Base-by-base conservation (phyloP, 306 rosid species). In the Potentilla sterilis region DNA sequence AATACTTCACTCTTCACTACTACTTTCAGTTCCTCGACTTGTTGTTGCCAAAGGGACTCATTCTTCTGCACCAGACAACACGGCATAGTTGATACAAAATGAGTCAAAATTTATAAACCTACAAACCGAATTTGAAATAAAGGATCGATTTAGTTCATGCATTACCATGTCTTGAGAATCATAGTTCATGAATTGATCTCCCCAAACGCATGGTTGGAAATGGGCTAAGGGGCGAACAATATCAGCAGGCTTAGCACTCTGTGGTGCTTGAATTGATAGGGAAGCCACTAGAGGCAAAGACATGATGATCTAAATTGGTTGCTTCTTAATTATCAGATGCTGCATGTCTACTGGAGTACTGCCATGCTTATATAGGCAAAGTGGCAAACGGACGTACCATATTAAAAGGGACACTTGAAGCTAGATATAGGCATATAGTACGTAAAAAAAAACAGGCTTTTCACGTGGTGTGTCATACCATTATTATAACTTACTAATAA, bases 1-100 rank as follows among this genome's bases (percentile, higher is more conserved):
- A 81, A 70, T 55, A 77, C 38, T 47, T 37, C 46, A 15, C 14
- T 70, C 55, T 43, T 86, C 76, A 86, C 79, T 34, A 57, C 72
- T 38, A 69, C 77, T 46, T 79, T 84, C 65, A 78, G 22, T 22
- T 57, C 70, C 65, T 80, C 42, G 46, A 67, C 28, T 21, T 64
- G 71, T n/a, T 78, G 63, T 51, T 69, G 49, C 55, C n/a, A 13
- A 16, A 43, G 61, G 15, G 37, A 11, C 41, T 32, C 9, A 2
- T 15, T 70, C 28, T 6, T n/a, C 32, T 54, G 28, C 61, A 54
- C n/a, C 1, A 19, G 7, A 54, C 11, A 54, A 54, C 28, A 28
- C 1, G 1, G 1, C 28, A 28, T 28, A 28, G 28, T 54, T 19
- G 6, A 18, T 19, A n/a, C n/a, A 7, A n/a, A 8, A 21, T 55